Percentiles rank a stretch among this genome's conserved stretches.
Evolutionary conservation across 768 basidiomycete genomes (phyloP).

Genomic region (Suillus lakei): DNA sequence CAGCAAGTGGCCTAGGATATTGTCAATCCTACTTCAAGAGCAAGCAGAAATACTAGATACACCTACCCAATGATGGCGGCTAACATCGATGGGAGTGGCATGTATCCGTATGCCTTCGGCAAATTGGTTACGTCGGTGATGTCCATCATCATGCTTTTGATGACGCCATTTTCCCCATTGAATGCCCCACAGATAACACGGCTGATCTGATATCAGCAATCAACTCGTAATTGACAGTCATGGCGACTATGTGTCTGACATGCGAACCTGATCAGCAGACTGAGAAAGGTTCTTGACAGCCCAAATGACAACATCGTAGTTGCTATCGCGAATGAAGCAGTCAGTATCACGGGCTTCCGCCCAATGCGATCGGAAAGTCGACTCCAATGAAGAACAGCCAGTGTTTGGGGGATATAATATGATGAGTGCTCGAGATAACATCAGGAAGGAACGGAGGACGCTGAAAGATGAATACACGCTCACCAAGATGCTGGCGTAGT

Average conservation of each 20-base stretch:
- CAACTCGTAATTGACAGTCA: neutral
- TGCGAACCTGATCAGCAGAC: slow-evolving; percentile 43
- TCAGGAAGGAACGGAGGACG: neutral
- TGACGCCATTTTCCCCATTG: neutral
- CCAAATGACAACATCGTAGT: slow-evolving; percentile 77
- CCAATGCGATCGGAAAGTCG: slow-evolving; percentile 70
- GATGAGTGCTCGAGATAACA: slow-evolving; percentile 59
- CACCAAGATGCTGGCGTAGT: neutral
- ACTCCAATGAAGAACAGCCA: slow-evolving; percentile 75
- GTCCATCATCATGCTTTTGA: neutral
- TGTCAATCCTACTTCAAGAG: neutral
- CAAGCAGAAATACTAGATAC: neutral
- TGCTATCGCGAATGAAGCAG: slow-evolving; percentile 62
- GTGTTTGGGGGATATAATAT: slow-evolving; percentile 74
- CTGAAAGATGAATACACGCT: neutral
- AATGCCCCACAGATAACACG: neutral
- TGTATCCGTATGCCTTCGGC: neutral
- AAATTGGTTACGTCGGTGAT: neutral
- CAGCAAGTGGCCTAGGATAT: neutral
- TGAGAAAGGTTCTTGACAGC: slow-evolving; percentile 67
- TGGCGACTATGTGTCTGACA: neutral
- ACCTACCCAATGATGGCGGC: neutral
- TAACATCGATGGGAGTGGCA: neutral
- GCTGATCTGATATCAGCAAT: neutral
- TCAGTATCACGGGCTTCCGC: slow-evolving; percentile 72